Evolutionary conservation across 371 early-diverging fungal genomes (phyloP).

Genomic region (Smittium culicis): DNA sequence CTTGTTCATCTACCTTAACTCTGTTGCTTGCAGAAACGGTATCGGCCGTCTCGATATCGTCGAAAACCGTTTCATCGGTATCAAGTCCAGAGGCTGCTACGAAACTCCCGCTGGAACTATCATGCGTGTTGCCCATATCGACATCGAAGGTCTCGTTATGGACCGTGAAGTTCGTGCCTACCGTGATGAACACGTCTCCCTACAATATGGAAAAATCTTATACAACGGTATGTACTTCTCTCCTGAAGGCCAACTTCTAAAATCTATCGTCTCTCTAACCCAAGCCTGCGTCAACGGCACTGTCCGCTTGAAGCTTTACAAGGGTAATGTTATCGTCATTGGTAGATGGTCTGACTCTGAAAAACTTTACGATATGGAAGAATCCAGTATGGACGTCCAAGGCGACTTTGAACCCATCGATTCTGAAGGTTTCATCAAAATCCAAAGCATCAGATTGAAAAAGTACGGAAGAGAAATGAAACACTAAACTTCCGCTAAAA

Average conservation of each 20-base stretch:
- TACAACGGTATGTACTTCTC: constrained; percentile 96
- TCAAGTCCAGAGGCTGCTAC: constrained; percentile 96
- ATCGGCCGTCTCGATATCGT: constrained; percentile 96
- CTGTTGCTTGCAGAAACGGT: constrained; percentile 89
- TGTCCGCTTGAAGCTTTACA: constrained; percentile 88
- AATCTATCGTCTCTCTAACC: constrained; percentile 58
- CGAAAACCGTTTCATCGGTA: constrained; percentile 94
- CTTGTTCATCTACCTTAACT: constrained; percentile 86
- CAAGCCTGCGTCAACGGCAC: constrained; percentile 79
- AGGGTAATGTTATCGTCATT: constrained; percentile 79
- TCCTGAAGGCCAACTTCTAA: constrained; percentile 82
- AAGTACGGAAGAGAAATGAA: constrained; percentile 48
- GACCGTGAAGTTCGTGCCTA: constrained; percentile 89
- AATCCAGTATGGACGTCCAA: constrained; percentile 87
- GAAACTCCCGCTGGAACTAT: constrained; percentile 96
- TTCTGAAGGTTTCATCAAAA: constrained; percentile 93
- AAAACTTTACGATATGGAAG: constrained; percentile 85
- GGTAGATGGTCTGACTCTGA: constrained; percentile 72
- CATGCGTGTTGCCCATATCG: constrained; percentile 83
- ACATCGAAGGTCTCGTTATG: constrained; percentile 85
- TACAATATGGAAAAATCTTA: constrained; percentile 51
- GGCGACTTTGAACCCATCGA: constrained; percentile 86
- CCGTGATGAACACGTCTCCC: constrained; percentile 73
- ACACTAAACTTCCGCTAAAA: neutral
- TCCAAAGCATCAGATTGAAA: constrained; percentile 88